phyloP scores from a whole-genome alignment of 768 basidiomycete species.

The Mycena filopes region DNA sequence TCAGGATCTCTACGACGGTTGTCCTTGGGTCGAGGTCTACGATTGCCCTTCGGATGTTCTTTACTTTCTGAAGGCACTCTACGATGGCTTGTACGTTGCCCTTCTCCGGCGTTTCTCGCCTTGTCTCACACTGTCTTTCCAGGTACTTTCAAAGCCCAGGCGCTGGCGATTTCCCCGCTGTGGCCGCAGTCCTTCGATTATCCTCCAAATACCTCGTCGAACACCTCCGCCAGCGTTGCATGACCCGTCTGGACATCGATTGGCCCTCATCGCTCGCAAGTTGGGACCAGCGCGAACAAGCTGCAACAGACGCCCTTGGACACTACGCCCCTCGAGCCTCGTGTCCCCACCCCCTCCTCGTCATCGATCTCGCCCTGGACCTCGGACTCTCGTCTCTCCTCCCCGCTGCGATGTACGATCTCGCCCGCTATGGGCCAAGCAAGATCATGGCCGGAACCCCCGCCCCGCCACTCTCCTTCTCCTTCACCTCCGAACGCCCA shows the following conservation, averaged over 20 bases:
- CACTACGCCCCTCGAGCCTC: slow-evolving; percentile 68
- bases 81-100: slow-evolving; percentile 77
- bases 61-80: slow-evolving; percentile 74
- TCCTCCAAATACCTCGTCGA: slow-evolving; percentile 83
- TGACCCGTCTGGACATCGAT: slow-evolving; percentile 66
- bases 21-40: slow-evolving; percentile 67
- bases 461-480: slow-evolving; percentile 44
- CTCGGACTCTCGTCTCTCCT: slow-evolving; percentile 67
- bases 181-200: slow-evolving; percentile 75
- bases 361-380: slow-evolving; percentile 76
- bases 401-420: slow-evolving; percentile 79
- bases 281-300: slow-evolving; percentile 76
- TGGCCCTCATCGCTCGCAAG: slow-evolving; percentile 75
- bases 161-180: slow-evolving; percentile 64
- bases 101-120: too few species aligned
- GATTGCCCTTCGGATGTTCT: slow-evolving; percentile 75
- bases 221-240: slow-evolving; percentile 68
- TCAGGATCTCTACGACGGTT: slow-evolving; percentile 65
- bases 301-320: slow-evolving; percentile 59
- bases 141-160: slow-evolving; percentile 68
- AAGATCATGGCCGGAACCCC: slow-evolving; percentile 68
- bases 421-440: slow-evolving; percentile 78
- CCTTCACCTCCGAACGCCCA: slow-evolving; percentile 40
- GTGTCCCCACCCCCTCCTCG: slow-evolving; percentile 74
- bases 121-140: slow-evolving; percentile 4